phyloP scores from a whole-genome alignment of 441 rosid species.

The Arabidopsis hybrid region DNA sequence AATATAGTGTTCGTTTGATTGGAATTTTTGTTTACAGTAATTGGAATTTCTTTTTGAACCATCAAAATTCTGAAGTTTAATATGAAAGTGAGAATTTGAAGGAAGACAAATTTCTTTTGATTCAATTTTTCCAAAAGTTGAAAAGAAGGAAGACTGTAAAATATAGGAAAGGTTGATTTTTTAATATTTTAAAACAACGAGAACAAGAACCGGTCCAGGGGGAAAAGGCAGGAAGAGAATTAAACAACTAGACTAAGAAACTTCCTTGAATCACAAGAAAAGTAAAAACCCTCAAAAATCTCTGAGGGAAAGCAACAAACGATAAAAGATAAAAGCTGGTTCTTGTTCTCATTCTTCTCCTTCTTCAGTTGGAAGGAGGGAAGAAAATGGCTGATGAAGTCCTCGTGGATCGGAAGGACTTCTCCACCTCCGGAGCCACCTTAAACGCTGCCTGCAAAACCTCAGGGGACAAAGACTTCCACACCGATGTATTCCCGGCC shows the following conservation, averaged over 20 bases:
- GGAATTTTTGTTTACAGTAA: too few relatives aligned
- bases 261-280: conserved; percentile 16
- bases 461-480: conserved; percentile 82
- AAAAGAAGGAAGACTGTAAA: neutral
- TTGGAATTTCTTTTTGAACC: too few relatives aligned
- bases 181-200: neutral
- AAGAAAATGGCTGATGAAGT: conserved; percentile 75
- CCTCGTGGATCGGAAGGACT: conserved; percentile 72
- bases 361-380: conserved; percentile 68
- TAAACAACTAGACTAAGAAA: neutral
- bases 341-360: conserved; percentile 16
- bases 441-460: conserved; percentile 80
- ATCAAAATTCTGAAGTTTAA: neutral
- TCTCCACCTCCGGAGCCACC: conserved; percentile 60
- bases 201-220: conserved; percentile 24
- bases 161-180: neutral
- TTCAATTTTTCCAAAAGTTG: neutral
- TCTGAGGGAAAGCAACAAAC: neutral
- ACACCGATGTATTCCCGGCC: conserved; percentile 81
- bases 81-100: neutral
- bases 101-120: neutral
- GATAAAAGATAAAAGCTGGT: neutral
- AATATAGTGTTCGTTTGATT: neutral
- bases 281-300: neutral
- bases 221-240: neutral